Base-by-base conservation (phyloP, 2,329 filamentous ascomycete species). In the Periconia digitata region DNA sequence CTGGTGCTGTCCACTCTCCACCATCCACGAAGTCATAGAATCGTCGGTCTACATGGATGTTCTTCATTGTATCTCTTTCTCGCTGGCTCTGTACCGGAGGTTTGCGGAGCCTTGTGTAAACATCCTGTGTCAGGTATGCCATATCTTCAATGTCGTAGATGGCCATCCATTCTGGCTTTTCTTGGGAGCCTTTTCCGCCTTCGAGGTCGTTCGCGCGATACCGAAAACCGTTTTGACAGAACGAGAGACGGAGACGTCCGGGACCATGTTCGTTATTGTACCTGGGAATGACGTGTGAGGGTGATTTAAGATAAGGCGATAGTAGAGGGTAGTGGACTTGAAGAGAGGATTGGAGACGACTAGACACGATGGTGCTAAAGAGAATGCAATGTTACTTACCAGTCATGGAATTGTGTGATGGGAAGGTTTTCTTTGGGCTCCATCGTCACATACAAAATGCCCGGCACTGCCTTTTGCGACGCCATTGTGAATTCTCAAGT, bases 231-330 rank as follows among this genome's bases (percentile, higher is more conserved):
- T 90, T 94, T 58, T 74, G 68, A 66, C 92, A 85, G 60, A 87
- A 85, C 3, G 88, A 83, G 13, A 95, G 75, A 41, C 89, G 86
- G 6, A 95, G 81, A 40, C 90, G 86, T 15, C 85, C 83, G 16
- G 90, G 90, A 45, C 90, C 90, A 74, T 95, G 90, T 75, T 95
- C 90, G 71, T 91, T 94, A 76, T 95, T 92, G 77, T 95, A 95
- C 64, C 64, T 67, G 37, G 17, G 29, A 17, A 32, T 32, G 12
- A 15, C 4, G 27, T 32, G 4, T 32, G 10, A 32, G 27, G 5
- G 6, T 39, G 20, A 21, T 39, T 16, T 21, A 20, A 22, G 17
- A 15, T 22, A 21, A 47, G 22, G 8, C 35, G 37, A 27, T 24
- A 6, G 49, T 18, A 22, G 37, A 7, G 18, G 18, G 7, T 22